Conservation (phyloP, 1,284 basidiomycete species). For the Exobasidium cylindrosporum region DNA sequence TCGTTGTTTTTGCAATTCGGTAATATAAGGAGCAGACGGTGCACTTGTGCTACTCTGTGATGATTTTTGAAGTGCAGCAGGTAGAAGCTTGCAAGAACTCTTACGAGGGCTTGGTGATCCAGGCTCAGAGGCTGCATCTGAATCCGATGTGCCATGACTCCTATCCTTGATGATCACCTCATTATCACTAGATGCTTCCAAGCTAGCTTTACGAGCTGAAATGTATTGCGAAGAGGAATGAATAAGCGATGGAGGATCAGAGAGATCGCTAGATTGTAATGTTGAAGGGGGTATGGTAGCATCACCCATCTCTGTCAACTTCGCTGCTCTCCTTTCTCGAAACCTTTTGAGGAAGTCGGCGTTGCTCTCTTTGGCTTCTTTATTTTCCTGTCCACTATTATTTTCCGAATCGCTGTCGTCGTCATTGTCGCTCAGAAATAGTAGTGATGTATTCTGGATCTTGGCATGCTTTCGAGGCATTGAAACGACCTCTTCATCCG, state of each 20-base stretch:
- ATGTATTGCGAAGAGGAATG: not conserved
- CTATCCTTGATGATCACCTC: not conserved
- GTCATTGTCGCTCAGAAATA: not conserved
- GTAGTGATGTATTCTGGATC: not conserved
- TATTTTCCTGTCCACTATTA: not conserved
- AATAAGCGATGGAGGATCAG: constrained; percentile 1
- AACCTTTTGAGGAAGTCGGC: not conserved
- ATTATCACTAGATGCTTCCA: not conserved
- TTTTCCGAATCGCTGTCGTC: not conserved
- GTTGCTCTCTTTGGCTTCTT: not conserved
- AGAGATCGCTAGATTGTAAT: not conserved
- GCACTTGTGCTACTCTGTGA: not conserved
- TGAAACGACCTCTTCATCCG: not conserved
- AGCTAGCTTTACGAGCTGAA: not conserved
- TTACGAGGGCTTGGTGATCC: not conserved
- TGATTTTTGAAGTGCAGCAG: not conserved
- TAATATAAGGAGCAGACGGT: not conserved
- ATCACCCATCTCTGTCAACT: not conserved
- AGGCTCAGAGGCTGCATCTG: not conserved
- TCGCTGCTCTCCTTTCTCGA: not conserved
- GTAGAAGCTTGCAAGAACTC: not conserved
- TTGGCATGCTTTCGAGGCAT: too few species aligned
- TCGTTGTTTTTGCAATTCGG: not conserved
- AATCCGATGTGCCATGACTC: not conserved
- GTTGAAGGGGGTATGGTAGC: not conserved